phyloP scores from a whole-genome alignment of 2,329 filamentous ascomycete species.

The Xylaria arbuscula region DNA sequence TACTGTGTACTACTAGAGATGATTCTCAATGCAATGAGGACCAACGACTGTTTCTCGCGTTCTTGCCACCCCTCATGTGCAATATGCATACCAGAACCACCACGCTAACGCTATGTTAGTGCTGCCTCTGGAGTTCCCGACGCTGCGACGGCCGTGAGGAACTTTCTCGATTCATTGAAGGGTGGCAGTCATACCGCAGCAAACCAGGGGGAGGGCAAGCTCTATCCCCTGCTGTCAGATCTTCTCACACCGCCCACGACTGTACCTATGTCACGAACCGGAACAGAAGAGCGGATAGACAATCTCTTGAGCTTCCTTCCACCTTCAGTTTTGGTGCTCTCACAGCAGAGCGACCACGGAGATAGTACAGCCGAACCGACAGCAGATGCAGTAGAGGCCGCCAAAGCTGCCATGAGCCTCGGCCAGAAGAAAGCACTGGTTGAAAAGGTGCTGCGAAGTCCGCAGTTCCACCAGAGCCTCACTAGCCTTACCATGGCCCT shows the following conservation, averaged over 20 bases:
- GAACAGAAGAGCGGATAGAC: slow-evolving; percentile 75
- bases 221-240: slow-evolving; percentile 87
- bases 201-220: slow-evolving; percentile 64
- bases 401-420: slow-evolving; percentile 76
- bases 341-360: slow-evolving; percentile 72
- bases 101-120: slow-evolving; percentile 65
- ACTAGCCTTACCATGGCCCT: slow-evolving; percentile 87
- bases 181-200: slow-evolving; percentile 60
- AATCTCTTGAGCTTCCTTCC: slow-evolving; percentile 82
- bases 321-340: slow-evolving; percentile 79
- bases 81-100: slow-evolving; percentile 19
- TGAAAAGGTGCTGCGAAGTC: slow-evolving; percentile 84
- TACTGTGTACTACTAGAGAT: slow-evolving; percentile 48
- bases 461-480: slow-evolving; percentile 90
- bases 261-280: slow-evolving; percentile 76
- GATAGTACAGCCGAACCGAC: slow-evolving; percentile 72
- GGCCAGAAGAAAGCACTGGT: slow-evolving; percentile 84
- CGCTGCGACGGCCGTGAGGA: slow-evolving; percentile 82
- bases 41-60: slow-evolving; percentile 27
- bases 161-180: slow-evolving; percentile 86
- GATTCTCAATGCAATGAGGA: slow-evolving; percentile 46
- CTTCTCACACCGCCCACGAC: slow-evolving; percentile 83
- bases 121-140: slow-evolving; percentile 70
- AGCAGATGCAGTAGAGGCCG: slow-evolving; percentile 74
- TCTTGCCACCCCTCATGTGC: slow-evolving; percentile 30